A percentile compares a stretch with the other conserved stretches of the same genome.
phyloP scores from a whole-genome alignment of 257 asterid genomes.

The Solanum corneliomulleri region DNA sequence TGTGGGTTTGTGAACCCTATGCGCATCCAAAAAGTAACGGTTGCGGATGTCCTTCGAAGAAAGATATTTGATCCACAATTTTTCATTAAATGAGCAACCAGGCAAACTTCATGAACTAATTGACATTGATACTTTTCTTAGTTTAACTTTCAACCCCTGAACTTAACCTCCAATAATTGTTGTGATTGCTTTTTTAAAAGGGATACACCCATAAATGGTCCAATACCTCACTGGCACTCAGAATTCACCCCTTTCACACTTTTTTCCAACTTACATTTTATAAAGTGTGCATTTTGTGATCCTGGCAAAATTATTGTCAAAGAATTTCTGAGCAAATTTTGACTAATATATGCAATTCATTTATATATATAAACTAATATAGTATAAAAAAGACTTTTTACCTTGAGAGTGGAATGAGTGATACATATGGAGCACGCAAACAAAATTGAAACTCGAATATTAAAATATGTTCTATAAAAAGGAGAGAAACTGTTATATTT shows the following conservation, averaged over 20 bases:
- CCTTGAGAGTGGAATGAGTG: background rate
- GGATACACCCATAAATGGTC: background rate
- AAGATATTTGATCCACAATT: background rate
- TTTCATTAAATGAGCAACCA: background rate
- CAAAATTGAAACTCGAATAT: background rate
- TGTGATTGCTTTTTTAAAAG: background rate
- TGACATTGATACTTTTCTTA: background rate
- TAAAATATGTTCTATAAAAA: no score
- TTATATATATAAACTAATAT: background rate
- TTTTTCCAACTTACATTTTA: background rate
- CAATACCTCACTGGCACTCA: background rate
- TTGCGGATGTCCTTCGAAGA: no score
- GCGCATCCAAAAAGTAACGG: no score
- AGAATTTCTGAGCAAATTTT: background rate
- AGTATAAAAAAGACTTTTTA: background rate
- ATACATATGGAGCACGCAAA: background rate
- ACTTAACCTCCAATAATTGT: background rate
- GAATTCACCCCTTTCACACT: background rate
- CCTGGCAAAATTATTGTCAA: background rate
- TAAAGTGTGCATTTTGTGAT: background rate
- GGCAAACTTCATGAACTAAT: background rate
- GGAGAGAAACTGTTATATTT: background rate
- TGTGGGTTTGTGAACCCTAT: no score
- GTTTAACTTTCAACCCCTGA: background rate
- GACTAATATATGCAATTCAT: background rate